phyloP scores from a whole-genome alignment of 2,329 filamentous ascomycete species.

The Xylariaceae sp. region DNA sequence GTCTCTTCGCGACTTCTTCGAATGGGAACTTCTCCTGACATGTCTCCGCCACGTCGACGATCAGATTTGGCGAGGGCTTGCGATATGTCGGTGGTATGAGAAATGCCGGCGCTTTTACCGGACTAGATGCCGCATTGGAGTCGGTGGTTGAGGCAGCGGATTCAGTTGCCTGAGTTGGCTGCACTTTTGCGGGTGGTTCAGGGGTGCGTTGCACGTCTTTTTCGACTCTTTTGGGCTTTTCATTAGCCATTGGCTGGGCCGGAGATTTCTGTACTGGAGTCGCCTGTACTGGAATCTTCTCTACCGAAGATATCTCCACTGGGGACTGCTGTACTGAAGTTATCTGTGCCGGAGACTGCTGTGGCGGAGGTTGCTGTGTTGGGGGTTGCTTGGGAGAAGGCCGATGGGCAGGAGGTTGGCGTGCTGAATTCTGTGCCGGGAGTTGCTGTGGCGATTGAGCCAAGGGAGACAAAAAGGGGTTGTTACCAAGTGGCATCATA shows the following conservation, averaged over 20 bases:
- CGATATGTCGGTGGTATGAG: constrained; percentile 31
- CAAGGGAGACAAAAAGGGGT: constrained; percentile 19
- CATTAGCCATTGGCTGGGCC: not conserved
- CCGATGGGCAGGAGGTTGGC: not conserved
- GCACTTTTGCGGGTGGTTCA: not conserved
- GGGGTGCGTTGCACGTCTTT: not conserved
- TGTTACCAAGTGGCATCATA: constrained; percentile 27
- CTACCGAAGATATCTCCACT: not conserved
- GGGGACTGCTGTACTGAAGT: not conserved
- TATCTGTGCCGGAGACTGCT: not conserved
- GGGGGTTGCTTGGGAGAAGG: no score
- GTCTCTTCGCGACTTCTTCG: constrained; percentile 40
- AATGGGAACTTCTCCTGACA: constrained; percentile 44
- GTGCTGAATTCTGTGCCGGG: not conserved
- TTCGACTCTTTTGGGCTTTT: not conserved
- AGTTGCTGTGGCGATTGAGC: constrained; percentile 12
- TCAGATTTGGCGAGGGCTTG: constrained; percentile 36
- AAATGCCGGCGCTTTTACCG: constrained; percentile 24
- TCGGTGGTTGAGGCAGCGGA: not conserved
- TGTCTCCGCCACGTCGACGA: constrained; percentile 47
- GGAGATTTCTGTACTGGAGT: not conserved
- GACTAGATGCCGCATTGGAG: constrained; percentile 8
- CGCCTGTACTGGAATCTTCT: no score
- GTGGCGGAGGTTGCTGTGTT: no score
- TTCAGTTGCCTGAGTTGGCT: not conserved